Evolutionary conservation across 345 rosid species (phyloP), one percentile per base, ranked within the genome.

Genomic region (Sisymbrium altissimum): DNA sequence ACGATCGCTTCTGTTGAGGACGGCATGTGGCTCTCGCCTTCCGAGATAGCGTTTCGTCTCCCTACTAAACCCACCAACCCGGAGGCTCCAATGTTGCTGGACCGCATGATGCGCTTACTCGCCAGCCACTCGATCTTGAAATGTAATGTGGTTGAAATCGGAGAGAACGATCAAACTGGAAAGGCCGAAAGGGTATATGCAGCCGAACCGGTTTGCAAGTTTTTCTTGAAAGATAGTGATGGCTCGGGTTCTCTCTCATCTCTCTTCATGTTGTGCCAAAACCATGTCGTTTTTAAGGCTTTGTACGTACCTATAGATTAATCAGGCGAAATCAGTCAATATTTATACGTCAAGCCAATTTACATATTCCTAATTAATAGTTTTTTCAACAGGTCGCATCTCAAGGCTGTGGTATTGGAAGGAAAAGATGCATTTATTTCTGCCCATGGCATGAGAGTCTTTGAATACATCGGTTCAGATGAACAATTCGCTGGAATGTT

Each of bases 401-500:
- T 85, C 57, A 83, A 84, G 45, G 88, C 84, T 15, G 82, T 87
- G 23, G 39, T 86, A 57, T 41, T 86, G 18, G 83, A 83, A 45
- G 86, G 90, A 54, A 89, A 78, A 11, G 79, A 81, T 72, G 85
- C 85, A 55, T 91, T 87, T 54, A 54, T 75, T 53, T 84, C 78
- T 48, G 89, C 81, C 0, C 81, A 89, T 60, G 89, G 88, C 54
- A 81, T 66, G 86, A 38, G 74, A 21, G 9, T 75, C 10, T 87
- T 83, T 21, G 85, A 86, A 19, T 86, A 86, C 56, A 65, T 74
- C 12, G 68, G 71, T 13, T 74, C 19, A 8, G 86, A 89, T 58
- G 70, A 75, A 12, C 76, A 66, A 61, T 81, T 89, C 59, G 83
- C 75, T 43, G 75, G 78, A 38, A 44, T 76, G 35, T 89, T 91